Evolutionary conservation across 805 yeast species (phyloP), one percentile per base, ranked within the genome.

Genomic region (Myxozyma vanderwaltii): DNA sequence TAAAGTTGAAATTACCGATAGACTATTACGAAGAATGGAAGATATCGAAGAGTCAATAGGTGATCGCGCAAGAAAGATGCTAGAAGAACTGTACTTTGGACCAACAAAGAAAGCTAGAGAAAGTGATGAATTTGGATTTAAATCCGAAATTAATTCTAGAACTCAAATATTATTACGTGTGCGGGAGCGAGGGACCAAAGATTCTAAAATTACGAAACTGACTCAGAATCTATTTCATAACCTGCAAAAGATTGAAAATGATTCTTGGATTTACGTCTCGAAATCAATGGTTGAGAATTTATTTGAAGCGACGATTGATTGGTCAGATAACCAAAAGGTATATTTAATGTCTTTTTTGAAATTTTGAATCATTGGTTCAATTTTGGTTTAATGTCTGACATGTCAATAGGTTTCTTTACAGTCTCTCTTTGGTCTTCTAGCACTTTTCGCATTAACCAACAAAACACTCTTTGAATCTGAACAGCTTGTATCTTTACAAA

Each of bases 401-500:
- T 27, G 6, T 21, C 17, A 27, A 7, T 17, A 58, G 59, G 31
- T 26, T 4, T 59, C 62, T 17, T 70, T 75, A 8, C 81, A 76
- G 54, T 70, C 69, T 8, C 63, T 72, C 2, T 74, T 84, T 68
- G 81, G 80, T 2, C 67, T 88, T 3, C 66, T 88, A n/a, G 77
- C 89, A 0, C 73, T 80, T 1, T 74, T 88, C 45, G 82, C 85
- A 0, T 80, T 79, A 48, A 77, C 83, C 56, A 81, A 81, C 51
- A 79, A 80, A 0, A 68, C 75, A 0, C 76, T 88, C 41, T 76
- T 89, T 23, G 75, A 79, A 0, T 91, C 86, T 63, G 87, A 86
- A 52, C 90, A 88, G 62, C 75, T 90, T 24, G 71, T 81, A 2
- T 74, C 86, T 0, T 70, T 90, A n/a, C 85, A 84, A 66, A 88